Evolutionary conservation across 345 rosid species (phyloP).

Genomic region (Eucalyptus pauciflora): DNA sequence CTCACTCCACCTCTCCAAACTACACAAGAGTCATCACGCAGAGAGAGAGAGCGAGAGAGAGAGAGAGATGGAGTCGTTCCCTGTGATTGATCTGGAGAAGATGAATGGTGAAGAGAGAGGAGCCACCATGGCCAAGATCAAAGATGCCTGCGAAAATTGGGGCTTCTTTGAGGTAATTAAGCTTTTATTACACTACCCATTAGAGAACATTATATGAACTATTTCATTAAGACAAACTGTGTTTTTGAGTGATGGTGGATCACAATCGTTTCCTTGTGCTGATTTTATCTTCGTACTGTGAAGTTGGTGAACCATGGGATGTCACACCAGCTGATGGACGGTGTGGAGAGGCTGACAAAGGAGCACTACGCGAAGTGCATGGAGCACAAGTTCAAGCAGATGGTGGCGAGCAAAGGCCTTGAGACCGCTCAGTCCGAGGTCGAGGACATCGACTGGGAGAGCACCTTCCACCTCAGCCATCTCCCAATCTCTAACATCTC

Average conservation of each 20-base stretch:
- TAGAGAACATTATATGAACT: neutral
- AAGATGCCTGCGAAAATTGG: constrained; percentile 75
- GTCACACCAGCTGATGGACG: constrained; percentile 53
- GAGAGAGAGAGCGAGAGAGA: neutral
- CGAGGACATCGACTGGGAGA: constrained; percentile 68
- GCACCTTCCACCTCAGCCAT: constrained; percentile 62
- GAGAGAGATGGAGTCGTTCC: constrained; percentile 42
- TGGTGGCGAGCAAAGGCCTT: constrained; percentile 46
- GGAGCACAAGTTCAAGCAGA: constrained; percentile 63
- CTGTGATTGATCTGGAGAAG: constrained; percentile 49
- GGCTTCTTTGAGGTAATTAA: constrained; percentile 75
- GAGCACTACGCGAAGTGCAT: constrained; percentile 52
- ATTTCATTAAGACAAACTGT: neutral
- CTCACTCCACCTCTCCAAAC: constrained; percentile 4
- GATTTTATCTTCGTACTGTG: neutral
- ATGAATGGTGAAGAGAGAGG: constrained; percentile 52
- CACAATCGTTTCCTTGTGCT: neutral
- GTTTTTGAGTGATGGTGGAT: neutral
- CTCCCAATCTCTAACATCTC: constrained; percentile 50
- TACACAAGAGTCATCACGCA: neutral
- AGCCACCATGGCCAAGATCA: constrained; percentile 43
- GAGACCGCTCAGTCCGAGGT: constrained; percentile 42
- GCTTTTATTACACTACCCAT: neutral
- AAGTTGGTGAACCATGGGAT: constrained; percentile 72
- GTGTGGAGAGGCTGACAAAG: constrained; percentile 55